Conservation (phyloP, 2,329 filamentous ascomycete genomes). For the Incumbomyces lentus region DNA sequence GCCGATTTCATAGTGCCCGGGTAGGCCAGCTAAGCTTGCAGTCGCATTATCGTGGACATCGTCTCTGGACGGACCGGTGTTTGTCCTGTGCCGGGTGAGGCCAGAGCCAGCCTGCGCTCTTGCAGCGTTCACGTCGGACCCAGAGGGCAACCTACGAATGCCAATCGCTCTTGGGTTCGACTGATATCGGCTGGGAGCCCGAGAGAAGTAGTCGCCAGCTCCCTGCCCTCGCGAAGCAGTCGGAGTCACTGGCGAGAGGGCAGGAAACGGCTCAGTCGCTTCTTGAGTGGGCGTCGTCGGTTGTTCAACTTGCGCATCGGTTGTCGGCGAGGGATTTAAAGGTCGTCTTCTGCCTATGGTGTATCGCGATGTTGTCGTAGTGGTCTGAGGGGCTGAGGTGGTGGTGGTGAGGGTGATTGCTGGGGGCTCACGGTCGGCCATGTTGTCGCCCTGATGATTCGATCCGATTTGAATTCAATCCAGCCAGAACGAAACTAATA, state of each 20-base stretch:
- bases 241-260: not conserved
- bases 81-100: conserved; percentile 12
- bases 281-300: conserved; percentile 2
- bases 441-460: not conserved
- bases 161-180: conserved; percentile 14
- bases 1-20: conserved; percentile 6
- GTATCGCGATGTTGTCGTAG: not conserved
- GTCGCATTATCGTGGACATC: conserved; percentile 10
- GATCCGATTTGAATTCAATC: too few species aligned
- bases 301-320: not conserved
- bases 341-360: not conserved
- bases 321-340: not conserved
- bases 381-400: not conserved
- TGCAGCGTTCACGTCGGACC: conserved; percentile 5
- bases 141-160: conserved; percentile 16
- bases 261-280: conserved; percentile 1
- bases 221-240: not conserved
- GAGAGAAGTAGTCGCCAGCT: not conserved
- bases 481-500: too few species aligned
- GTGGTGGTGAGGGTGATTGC: conserved; percentile 5
- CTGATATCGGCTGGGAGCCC: not conserved
- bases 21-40: conserved; percentile 1
- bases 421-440: conserved; percentile 2
- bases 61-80: conserved; percentile 7
- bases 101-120: conserved; percentile 13